Evolutionary conservation across 2,329 filamentous ascomycete species (phyloP).

Genomic region (Mariannaea sp.): DNA sequence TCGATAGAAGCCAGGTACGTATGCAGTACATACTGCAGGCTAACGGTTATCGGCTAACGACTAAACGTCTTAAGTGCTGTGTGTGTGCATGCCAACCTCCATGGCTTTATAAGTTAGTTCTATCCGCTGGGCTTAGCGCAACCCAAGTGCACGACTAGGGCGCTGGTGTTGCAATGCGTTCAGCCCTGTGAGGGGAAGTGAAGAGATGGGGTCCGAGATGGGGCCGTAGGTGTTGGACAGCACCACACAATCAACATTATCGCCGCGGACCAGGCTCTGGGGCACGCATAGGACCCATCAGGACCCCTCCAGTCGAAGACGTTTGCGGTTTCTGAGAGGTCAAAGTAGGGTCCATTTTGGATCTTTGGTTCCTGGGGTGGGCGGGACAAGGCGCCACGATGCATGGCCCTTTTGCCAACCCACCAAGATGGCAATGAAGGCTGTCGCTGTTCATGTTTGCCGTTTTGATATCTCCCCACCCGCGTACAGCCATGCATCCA

Average conservation of each 20-base stretch:
- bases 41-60: no score
- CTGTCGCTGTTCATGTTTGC: background rate
- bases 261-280: conserved; percentile 10
- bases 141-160: background rate
- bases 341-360: conserved; percentile 3
- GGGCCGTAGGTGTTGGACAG: conserved; percentile 17
- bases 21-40: no score
- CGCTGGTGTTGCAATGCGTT: conserved; percentile 16
- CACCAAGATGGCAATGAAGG: background rate
- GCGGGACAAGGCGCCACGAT: conserved; percentile 2
- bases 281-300: conserved; percentile 3
- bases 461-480: background rate
- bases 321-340: conserved; percentile 1
- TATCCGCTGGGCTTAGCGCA: conserved; percentile 18
- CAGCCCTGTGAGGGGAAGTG: conserved; percentile 23
- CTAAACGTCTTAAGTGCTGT: no score
- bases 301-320: conserved; percentile 5
- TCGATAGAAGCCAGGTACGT: no score
- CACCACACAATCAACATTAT: conserved; percentile 25
- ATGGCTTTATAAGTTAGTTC: conserved; percentile 13
- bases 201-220: conserved; percentile 14
- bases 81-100: conserved; percentile 7
- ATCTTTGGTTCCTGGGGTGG: conserved; percentile 10
- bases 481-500: background rate
- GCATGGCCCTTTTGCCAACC: conserved; percentile 6